Evolutionary conservation across 2,329 filamentous ascomycete species (phyloP).

Genomic region (Diaporthe aspalathi): DNA sequence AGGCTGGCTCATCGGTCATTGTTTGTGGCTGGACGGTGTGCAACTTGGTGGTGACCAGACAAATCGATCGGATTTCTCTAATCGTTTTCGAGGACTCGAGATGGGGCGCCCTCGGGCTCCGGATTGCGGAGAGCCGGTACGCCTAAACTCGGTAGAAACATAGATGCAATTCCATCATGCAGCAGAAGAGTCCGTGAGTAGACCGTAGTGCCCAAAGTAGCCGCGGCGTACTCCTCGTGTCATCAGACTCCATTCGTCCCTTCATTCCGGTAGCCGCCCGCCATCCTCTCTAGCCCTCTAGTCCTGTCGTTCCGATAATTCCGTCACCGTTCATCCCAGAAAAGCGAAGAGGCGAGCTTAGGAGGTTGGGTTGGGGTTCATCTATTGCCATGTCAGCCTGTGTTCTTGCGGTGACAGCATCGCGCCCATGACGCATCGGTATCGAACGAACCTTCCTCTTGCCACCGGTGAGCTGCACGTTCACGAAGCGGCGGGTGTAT

Average conservation of each 20-base stretch:
- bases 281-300: slow-evolving; percentile 35
- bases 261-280: slow-evolving; percentile 33
- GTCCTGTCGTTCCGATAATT: slow-evolving; percentile 35
- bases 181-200: slow-evolving; percentile 28
- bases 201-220: slow-evolving; percentile 32
- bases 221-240: slow-evolving; percentile 19
- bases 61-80: slow-evolving; percentile 39
- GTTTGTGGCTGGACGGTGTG: not conserved
- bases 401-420: not conserved
- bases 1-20: not conserved
- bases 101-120: slow-evolving; percentile 38
- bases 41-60: slow-evolving; percentile 28
- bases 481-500: slow-evolving; percentile 97
- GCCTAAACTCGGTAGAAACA: slow-evolving; percentile 38
- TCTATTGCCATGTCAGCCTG: slow-evolving; percentile 37
- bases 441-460: slow-evolving; percentile 84
- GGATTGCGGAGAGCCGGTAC: slow-evolving; percentile 34
- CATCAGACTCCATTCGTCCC: slow-evolving; percentile 32
- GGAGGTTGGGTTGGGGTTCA: slow-evolving; percentile 41
- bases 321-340: slow-evolving; percentile 37
- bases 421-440: not conserved
- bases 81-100: slow-evolving; percentile 38
- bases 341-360: slow-evolving; percentile 36
- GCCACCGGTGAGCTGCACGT: slow-evolving; percentile 94
- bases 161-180: slow-evolving; percentile 38